Percentiles rank a stretch among this genome's conserved stretches.
Evolutionary conservation across 1,284 basidiomycete genomes (phyloP).

Genomic region (Gymnopus androsaceus): DNA sequence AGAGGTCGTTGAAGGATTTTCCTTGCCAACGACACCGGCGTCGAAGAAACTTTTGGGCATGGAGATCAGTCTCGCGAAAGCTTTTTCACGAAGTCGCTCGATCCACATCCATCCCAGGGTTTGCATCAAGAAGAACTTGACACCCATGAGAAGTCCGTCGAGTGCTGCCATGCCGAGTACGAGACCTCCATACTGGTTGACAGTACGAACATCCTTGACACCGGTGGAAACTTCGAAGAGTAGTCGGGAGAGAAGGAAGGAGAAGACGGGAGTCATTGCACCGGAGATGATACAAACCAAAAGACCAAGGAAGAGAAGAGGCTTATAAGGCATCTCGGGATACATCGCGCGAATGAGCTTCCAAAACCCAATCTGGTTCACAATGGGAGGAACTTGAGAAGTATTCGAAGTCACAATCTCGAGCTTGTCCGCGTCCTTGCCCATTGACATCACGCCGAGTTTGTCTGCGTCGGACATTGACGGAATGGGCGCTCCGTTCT

Average conservation of each 20-base stretch:
- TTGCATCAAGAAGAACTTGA: conserved; percentile 82
- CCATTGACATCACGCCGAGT: conserved; percentile 30
- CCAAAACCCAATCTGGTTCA: conserved; percentile 34
- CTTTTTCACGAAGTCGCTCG: conserved; percentile 59
- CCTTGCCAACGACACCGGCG: conserved; percentile 46
- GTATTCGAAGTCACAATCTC: conserved; percentile 16
- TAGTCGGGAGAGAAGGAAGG: conserved; percentile 83
- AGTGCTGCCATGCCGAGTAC: conserved; percentile 73
- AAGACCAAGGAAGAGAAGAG: conserved; percentile 69
- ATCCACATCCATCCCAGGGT: conserved; percentile 78
- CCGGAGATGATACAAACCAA: conserved; percentile 70
- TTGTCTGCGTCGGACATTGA: conserved; percentile 29
- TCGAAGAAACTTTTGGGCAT: conserved; percentile 97
- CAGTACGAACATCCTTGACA: conserved; percentile 53
- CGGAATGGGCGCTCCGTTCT: conserved; percentile 37
- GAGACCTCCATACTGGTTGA: conserved; percentile 71
- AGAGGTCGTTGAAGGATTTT: background rate
- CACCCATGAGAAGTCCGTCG: conserved; percentile 74
- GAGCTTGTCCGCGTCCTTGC: conserved; percentile 25
- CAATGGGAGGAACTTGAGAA: conserved; percentile 18
- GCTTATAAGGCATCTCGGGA: conserved; percentile 78
- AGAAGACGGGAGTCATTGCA: conserved; percentile 88
- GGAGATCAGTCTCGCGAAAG: conserved; percentile 63
- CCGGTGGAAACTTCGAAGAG: conserved; percentile 79
- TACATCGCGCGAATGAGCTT: conserved; percentile 62